A percentile compares a stretch with the other conserved stretches of the same genome.
phyloP scores from a whole-genome alignment of 2,329 filamentous ascomycete species.

The Aspergillus japonicus region DNA sequence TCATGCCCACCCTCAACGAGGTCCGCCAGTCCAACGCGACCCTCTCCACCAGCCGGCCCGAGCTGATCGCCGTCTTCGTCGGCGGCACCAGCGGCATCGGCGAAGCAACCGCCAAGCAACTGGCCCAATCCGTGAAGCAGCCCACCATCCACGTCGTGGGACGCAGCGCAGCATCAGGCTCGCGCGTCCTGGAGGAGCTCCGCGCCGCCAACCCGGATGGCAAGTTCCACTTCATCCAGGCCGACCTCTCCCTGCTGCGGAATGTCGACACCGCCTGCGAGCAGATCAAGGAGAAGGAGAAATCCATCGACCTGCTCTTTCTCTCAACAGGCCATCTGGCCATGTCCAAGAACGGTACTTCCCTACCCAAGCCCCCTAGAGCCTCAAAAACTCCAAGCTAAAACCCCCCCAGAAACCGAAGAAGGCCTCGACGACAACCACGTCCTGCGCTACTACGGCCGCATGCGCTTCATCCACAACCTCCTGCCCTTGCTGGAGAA shows the following conservation, averaged over 20 bases:
- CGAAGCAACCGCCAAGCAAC: conserved; percentile 47
- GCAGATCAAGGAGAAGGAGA: conserved; percentile 52
- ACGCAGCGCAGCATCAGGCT: conserved; percentile 37
- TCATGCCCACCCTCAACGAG: conserved; percentile 13
- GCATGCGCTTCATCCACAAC: conserved; percentile 57
- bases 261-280: conserved; percentile 52
- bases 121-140: conserved; percentile 42
- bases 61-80: conserved; percentile 52
- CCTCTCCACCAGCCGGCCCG: conserved; percentile 31
- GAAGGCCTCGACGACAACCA: conserved; percentile 58
- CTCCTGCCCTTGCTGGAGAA: conserved; percentile 56
- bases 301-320: conserved; percentile 56
- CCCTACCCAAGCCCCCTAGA: background rate
- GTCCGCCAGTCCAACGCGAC: conserved; percentile 14
- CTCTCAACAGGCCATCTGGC: conserved; percentile 46
- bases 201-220: conserved; percentile 41
- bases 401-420: conserved; percentile 47
- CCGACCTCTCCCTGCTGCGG: conserved; percentile 43
- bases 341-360: conserved; percentile 32
- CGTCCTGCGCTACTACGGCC: conserved; percentile 57
- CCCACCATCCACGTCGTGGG: conserved; percentile 52
- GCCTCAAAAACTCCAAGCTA: background rate
- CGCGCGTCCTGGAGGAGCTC: conserved; percentile 45
- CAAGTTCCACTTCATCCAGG: conserved; percentile 15
- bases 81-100: conserved; percentile 55